phyloP scores from a whole-genome alignment of 2,329 filamentous ascomycete species.

The Cyphellophora attinorum region DNA sequence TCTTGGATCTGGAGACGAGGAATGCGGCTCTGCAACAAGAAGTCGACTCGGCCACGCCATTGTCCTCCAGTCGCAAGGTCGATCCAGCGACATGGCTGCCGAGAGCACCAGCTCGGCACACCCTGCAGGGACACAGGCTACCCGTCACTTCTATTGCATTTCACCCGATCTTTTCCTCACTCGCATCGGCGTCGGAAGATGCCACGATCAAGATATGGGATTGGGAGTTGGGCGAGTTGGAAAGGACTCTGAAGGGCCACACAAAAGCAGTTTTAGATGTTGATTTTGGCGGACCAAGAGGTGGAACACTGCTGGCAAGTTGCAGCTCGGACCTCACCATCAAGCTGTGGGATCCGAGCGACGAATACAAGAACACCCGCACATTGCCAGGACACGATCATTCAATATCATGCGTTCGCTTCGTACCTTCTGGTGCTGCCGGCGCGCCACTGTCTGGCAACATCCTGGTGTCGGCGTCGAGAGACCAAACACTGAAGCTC shows the following conservation, averaged over 20 bases:
- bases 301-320: constrained; percentile 68
- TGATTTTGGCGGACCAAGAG: constrained; percentile 78
- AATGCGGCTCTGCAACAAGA: constrained; percentile 67
- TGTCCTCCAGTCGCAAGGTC: constrained; percentile 67
- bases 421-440: constrained; percentile 73
- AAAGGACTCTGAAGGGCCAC: constrained; percentile 84
- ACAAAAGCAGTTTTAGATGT: constrained; percentile 81
- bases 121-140: constrained; percentile 69
- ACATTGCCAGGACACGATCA: constrained; percentile 89
- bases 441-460: constrained; percentile 73
- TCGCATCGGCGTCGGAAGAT: constrained; percentile 86
- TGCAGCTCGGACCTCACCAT: constrained; percentile 87
- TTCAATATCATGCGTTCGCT: constrained; percentile 78
- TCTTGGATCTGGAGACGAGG: constrained; percentile 82
- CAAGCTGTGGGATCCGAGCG: constrained; percentile 85
- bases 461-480: constrained; percentile 72
- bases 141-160: constrained; percentile 84
- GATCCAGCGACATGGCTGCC: constrained; percentile 83
- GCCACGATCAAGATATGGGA: constrained; percentile 96
- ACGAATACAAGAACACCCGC: constrained; percentile 91
- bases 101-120: constrained; percentile 69
- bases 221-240: constrained; percentile 85
- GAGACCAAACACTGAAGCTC: constrained; percentile 75
- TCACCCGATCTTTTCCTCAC: constrained; percentile 80
- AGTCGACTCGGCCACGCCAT: constrained; percentile 72